Conservation (phyloP, 1,139 yeast genomes). For the Insectozyma bohioensis region DNA sequence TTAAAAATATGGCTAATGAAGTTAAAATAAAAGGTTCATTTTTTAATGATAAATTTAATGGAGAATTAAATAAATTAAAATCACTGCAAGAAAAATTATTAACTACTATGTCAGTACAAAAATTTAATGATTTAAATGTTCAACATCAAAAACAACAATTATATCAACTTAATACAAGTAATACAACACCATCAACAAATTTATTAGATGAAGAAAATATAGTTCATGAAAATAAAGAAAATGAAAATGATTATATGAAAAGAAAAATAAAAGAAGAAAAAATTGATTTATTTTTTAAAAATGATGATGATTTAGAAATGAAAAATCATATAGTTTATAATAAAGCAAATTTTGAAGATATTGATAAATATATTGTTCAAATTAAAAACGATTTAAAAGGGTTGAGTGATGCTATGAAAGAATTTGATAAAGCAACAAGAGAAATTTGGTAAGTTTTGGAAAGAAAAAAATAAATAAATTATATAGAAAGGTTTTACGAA, state of each 20-base stretch:
- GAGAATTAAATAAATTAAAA: conserved; percentile 56
- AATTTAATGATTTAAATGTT: conserved; percentile 19
- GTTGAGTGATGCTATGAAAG: conserved; percentile 43
- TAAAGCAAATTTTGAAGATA: conserved; percentile 39
- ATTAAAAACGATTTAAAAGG: conserved; percentile 31
- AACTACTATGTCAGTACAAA: conserved; percentile 51
- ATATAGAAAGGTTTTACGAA: too few relatives aligned
- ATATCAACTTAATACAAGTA: conserved; percentile 13
- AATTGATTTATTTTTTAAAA: conserved; percentile 23
- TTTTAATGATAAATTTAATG: conserved; percentile 61
- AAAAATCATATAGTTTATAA: conserved; percentile 18
- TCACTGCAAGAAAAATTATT: conserved; percentile 61
- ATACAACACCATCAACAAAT: conserved; percentile 7
- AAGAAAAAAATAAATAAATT: too few relatives aligned
- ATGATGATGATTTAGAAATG: conserved; percentile 15
- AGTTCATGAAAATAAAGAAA: conserved; percentile 12
- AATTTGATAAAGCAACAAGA: conserved; percentile 38
- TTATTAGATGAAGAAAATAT: conserved; percentile 9
- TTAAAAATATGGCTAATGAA: conserved; percentile 60
- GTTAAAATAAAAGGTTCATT: conserved; percentile 54
- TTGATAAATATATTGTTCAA: conserved; percentile 37
- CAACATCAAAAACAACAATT: conserved; percentile 36
- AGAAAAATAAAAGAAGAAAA: conserved; percentile 14
- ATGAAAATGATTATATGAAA: conserved; percentile 11
- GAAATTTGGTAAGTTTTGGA: conserved; percentile 30